Evolutionary conservation across 2,329 filamentous ascomycete genomes (phyloP), one percentile per base, ranked within the genome.

Genomic region (Penicillium sp.): DNA sequence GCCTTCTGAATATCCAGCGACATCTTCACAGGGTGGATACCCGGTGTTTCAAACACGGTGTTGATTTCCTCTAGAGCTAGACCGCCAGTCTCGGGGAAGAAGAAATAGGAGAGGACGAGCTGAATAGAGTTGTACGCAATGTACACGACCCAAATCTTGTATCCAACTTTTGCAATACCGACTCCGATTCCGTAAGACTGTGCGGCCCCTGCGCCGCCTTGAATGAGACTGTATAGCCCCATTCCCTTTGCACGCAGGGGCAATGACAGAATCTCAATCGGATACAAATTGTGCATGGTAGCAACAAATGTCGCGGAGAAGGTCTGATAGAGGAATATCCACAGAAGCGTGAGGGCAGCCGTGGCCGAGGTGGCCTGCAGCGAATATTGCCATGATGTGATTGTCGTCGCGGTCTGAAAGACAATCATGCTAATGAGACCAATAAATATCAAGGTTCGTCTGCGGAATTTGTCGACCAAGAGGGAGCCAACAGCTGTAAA

Each of bases 21-120:
- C 73, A 78, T 77, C 66, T 77, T 77, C 2, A 78, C 76, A 6
- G 75, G 75, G 40, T 62, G 55, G 14, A 76, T 69, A 6, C 73
- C 75, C 4, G 71, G 69, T 0, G 75, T 78, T 58, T 78, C 82
- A 54, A 86, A 85, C 51, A 85, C 82, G 41, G 78, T 78, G 59
- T 84, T 81, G 47, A 84, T 84, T 67, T 84, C 81, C 64, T 84
- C 81, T 41, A 84, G 71, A 21, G 73, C 77, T 34, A 81, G 65
- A 18, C 72, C 72, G 42, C 75, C 75, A 10, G 80, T 82, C 63
- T 82, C 81, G 0, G 80, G 80, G 62, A 83, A 83, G 56, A 80
- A 70, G 48, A 81, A 81, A 58, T 79, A 83, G 0, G 72, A 72
- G 7, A 75, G 60, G 3, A 75, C 60, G n/a, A 81, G 66, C 62